Evolutionary conservation across 129 eudicot genomes (phyloP).

Genomic region (Flaveria sonorensis): DNA sequence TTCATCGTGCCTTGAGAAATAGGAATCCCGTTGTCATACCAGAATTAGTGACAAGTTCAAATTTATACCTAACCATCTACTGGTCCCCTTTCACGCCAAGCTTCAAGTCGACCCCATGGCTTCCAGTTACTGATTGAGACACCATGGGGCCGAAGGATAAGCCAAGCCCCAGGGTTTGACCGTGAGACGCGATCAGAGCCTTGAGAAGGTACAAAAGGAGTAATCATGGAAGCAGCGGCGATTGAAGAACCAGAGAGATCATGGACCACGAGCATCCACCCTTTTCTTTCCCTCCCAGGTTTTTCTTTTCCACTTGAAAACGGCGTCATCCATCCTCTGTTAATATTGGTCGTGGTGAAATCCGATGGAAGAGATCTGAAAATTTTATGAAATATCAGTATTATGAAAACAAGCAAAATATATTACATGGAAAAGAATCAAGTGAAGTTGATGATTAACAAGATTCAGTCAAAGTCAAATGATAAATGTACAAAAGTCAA

Average conservation of each 20-base stretch:
- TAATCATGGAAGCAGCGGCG: conserved; percentile 94
- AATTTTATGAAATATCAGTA: neutral
- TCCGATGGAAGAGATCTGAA: conserved; percentile 80
- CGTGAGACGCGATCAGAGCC: conserved; percentile 81
- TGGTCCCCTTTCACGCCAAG: conserved; percentile 87
- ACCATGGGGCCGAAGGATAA: conserved; percentile 84
- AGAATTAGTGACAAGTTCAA: conserved; percentile 59
- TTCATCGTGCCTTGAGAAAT: conserved; percentile 83
- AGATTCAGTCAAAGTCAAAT: conserved; percentile 18
- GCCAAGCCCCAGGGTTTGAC: conserved; percentile 99
- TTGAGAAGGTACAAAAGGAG: conserved; percentile 90
- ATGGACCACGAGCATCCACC: conserved; percentile 84
- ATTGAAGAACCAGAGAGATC: conserved; percentile 90
- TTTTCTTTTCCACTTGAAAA: conserved; percentile 52
- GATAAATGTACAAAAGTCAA: conserved; percentile 26
- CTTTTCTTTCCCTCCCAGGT: conserved; percentile 73
- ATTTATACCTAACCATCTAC: conserved; percentile 63
- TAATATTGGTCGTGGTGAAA: conserved; percentile 49
- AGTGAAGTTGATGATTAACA: conserved; percentile 2
- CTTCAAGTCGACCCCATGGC: conserved; percentile 99
- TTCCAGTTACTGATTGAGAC: conserved; percentile 74
- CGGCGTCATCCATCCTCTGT: conserved; percentile 67
- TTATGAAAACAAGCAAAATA: neutral
- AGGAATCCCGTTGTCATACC: conserved; percentile 63
- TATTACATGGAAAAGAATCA: no score